Evolutionary conservation across 306 rosid species (phyloP).

Genomic region (Pyrus bretschneideri): DNA sequence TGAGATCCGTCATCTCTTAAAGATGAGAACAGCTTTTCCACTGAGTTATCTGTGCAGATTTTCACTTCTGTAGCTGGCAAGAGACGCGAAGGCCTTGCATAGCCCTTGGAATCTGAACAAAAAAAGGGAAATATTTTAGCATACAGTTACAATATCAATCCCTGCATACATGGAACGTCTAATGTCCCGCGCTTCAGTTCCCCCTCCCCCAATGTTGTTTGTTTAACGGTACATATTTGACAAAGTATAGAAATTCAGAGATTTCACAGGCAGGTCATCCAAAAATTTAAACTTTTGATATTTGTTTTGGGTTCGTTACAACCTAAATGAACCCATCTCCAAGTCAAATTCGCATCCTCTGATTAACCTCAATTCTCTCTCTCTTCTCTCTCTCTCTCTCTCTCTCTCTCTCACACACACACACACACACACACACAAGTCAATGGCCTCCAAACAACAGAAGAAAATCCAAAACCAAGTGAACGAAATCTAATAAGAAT

Average conservation of each 20-base stretch:
- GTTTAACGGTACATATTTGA: neutral
- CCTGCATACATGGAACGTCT: neutral
- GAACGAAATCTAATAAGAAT: neutral
- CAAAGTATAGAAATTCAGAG: neutral
- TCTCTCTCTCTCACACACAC: neutral
- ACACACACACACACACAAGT: neutral
- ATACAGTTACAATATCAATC: neutral
- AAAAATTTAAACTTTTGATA: neutral
- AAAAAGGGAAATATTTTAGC: neutral
- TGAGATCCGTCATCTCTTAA: slow-evolving; percentile 31
- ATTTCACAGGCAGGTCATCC: neutral
- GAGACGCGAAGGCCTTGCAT: slow-evolving; percentile 56
- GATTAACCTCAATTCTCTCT: neutral
- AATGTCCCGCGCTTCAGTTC: neutral
- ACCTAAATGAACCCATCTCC: neutral
- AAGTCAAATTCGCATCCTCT: neutral
- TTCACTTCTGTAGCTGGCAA: slow-evolving; percentile 59
- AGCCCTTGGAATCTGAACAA: slow-evolving; percentile 54
- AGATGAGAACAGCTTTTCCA: slow-evolving; percentile 34
- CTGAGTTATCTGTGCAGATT: slow-evolving; percentile 31
- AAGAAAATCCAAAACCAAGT: neutral
- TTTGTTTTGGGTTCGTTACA: neutral
- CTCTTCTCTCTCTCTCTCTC: neutral
- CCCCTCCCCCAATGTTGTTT: neutral
- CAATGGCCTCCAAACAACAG: neutral